These are phyloP conservation scores for Annona cherimola DNA, from an alignment of 164 flowering plant species.

Conservation along the genomic window DNA sequence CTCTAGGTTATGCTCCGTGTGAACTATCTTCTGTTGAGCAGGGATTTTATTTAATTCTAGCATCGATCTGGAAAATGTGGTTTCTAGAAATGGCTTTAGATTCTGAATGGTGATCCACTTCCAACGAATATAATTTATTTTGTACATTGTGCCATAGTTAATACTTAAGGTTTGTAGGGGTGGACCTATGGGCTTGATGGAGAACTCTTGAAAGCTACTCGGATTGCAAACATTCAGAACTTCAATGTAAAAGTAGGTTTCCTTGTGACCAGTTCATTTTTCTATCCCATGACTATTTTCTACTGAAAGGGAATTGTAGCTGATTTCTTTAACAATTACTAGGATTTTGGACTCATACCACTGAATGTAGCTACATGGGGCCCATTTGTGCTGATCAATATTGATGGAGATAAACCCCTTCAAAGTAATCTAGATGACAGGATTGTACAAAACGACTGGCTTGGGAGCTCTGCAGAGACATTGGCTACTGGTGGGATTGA, in stretches of 20 bases:
- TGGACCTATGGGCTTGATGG: constrained; percentile 97
- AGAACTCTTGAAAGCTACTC: constrained; percentile 69
- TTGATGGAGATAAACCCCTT: constrained; percentile 25
- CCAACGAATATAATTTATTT: not conserved
- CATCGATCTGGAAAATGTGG: not conserved
- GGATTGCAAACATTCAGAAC: constrained; percentile 61
- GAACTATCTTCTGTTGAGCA: no score
- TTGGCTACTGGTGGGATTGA: constrained; percentile 52
- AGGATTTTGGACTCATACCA: constrained; percentile 86
- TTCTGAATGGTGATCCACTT: not conserved
- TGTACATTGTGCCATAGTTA: not conserved
- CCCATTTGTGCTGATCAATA: constrained; percentile 71
- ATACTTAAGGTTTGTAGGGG: constrained; percentile 42
- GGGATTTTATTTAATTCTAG: no score
- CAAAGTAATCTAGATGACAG: constrained; percentile 21
- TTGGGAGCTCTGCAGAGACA: constrained; percentile 62
- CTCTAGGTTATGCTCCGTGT: no score
- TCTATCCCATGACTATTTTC: not conserved
- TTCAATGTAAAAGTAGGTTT: constrained; percentile 55
- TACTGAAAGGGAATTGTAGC: constrained; percentile 13
- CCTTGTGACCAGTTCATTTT: not conserved
- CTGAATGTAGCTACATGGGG: constrained; percentile 73
- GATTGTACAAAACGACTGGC: constrained; percentile 62
- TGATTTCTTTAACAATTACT: constrained; percentile 13
- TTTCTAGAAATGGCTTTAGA: not conserved